phyloP scores from a whole-genome alignment of 768 basidiomycete species.

The Lactarius tabidus region DNA sequence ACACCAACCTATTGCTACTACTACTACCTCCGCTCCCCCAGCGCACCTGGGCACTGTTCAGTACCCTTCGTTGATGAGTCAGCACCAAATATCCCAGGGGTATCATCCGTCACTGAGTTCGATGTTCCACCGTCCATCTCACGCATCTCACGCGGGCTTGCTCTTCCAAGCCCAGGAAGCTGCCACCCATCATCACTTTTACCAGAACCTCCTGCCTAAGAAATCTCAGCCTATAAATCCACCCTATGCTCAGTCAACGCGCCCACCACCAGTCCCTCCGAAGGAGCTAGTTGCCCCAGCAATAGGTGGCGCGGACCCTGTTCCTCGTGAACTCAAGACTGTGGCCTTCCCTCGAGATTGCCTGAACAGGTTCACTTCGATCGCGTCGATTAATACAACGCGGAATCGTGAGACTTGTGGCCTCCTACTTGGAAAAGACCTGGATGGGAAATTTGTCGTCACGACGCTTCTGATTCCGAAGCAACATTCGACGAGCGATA shows the following conservation, averaged over 20 bases:
- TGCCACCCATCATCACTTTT: conserved; percentile 26
- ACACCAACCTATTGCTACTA: conserved; percentile 58
- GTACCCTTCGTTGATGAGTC: conserved; percentile 74
- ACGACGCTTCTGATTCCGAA: conserved; percentile 83
- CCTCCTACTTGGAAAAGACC: conserved; percentile 66
- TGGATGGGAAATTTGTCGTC: conserved; percentile 61
- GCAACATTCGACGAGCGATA: conserved; percentile 84
- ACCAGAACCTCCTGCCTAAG: conserved; percentile 20
- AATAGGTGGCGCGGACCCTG: conserved; percentile 32
- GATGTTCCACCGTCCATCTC: conserved; percentile 48
- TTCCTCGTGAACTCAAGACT: conserved; percentile 47
- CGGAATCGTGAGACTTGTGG: conserved; percentile 86
- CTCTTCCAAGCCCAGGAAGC: conserved; percentile 24
- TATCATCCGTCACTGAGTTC: conserved; percentile 74
- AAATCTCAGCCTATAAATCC: conserved; percentile 19
- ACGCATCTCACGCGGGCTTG: conserved; percentile 20
- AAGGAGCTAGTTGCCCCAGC: conserved; percentile 32
- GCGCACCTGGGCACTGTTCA: conserved; percentile 44
- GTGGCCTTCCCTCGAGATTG: conserved; percentile 70
- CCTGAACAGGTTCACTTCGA: conserved; percentile 68
- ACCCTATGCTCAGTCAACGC: neutral
- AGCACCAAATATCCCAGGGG: conserved; percentile 73
- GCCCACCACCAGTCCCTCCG: conserved; percentile 32
- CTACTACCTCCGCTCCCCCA: conserved; percentile 68
- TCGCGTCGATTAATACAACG: conserved; percentile 75